Percentiles rank a stretch among this genome's conserved stretches.
phyloP scores from a whole-genome alignment of 2,329 filamentous ascomycete species.

The Boeremia lycopersici region DNA sequence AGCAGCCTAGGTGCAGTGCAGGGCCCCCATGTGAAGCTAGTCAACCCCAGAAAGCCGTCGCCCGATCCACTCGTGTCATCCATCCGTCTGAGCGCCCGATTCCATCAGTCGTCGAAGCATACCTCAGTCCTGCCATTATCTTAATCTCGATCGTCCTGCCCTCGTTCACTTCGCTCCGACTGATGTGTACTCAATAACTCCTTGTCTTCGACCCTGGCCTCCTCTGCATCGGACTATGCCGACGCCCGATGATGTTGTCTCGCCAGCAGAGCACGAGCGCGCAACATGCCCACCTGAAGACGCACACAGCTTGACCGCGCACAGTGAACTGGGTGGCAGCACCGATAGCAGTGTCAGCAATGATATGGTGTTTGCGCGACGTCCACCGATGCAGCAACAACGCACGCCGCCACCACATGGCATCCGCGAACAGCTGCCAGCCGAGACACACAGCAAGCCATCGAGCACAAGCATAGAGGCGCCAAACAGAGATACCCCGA shows the following conservation, averaged over 20 bases:
- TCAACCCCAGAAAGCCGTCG: constrained; percentile 8
- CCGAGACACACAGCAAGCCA: constrained; percentile 38
- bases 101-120: constrained; percentile 11
- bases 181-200: constrained; percentile 27
- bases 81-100: constrained; percentile 10
- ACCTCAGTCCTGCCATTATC: constrained; percentile 11
- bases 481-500: constrained; percentile 46
- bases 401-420: constrained; percentile 42
- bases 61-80: constrained; percentile 14
- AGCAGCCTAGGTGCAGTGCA: constrained; percentile 1
- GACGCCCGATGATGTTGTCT: constrained; percentile 54
- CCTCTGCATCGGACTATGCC: constrained; percentile 53
- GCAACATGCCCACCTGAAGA: constrained; percentile 59
- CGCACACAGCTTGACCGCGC: constrained; percentile 29
- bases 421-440: constrained; percentile 27
- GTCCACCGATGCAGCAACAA: constrained; percentile 30
- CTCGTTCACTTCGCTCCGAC: constrained; percentile 10
- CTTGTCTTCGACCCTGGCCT: constrained; percentile 35
- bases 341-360: constrained; percentile 19
- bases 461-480: constrained; percentile 41
- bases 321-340: constrained; percentile 42
- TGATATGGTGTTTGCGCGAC: constrained; percentile 22
- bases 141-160: constrained; percentile 14
- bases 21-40: constrained; percentile 17
- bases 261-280: constrained; percentile 50